Evolutionary conservation across 139 green algal species (phyloP), one percentile per base, ranked within the genome.

Genomic region (Diplosphaera chodatii): DNA sequence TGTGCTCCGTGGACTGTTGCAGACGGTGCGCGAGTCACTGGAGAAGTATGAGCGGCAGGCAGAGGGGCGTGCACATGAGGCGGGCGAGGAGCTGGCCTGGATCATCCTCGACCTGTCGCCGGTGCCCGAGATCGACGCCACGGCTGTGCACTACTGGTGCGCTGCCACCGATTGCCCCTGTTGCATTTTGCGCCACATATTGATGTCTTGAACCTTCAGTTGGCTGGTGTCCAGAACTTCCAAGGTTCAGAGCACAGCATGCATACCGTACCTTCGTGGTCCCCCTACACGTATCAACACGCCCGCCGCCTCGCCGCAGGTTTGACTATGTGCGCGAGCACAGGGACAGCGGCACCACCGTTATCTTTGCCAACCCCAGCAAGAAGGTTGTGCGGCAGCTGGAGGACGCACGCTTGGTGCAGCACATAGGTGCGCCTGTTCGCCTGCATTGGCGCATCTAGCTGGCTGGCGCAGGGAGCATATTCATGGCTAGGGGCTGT

Each of bases 71-170:
- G 40, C 67, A 5, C 34, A 32, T 1, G 32, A 55, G 33, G 32
- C 10, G 23, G 68, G 70, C 32, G 22, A 40, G 28, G 30, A 32
- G 13, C n/a, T 91, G 40, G 34, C 81, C 28, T 95, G 82, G 55
- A 82, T 95, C 28, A 82, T 97, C 37, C 55, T 96, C 40, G 90
- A 96, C 74, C 83, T 97, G 30, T 88, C 84, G 16, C 86, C 89
- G 2, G 87, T 92, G 4, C 66, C 77, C 23, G 83, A 92, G 73
- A 79, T 97, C 20, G 91, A 97, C 76, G 82, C 83, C 29, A 91
- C 76, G 6, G 89, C 78, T 23, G 77, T 87, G 32, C 83, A 93
- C 73, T 80, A 82, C 33, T 56, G 73, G 73, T 78, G 27, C 21
- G 32, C 37, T 30, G 4, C 28, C 63, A 30, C n/a, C 63, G 21